Evolutionary conservation across 208 protist genomes (phyloP), one percentile per base, ranked within the genome.

Genomic region (Trypanosoma caninum): DNA sequence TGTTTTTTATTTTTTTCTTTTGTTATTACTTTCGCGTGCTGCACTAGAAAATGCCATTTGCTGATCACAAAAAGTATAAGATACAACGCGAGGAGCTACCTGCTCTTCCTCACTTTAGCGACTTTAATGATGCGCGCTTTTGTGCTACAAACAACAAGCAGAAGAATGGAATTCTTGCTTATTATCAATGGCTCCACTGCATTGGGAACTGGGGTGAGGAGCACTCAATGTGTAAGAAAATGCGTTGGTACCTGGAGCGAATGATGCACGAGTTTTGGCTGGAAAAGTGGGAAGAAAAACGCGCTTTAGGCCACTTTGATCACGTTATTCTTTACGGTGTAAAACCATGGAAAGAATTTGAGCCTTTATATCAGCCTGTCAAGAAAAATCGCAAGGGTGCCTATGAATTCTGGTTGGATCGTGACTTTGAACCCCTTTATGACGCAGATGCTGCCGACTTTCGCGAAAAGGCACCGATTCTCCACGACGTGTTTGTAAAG

Each of bases 151-250:
- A 25, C 7, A 90, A 90, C 72, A 91, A 90, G 62, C 80, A 91
- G 56, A 94, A 92, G 67, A 90, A 90, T 77, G 88, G 84, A 40
- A 92, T 91, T 73, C 74, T 94, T 23, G 78, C 84, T 9, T 94
- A 94, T 74, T 92, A 94, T 54, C 88, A 94, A 57, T 94, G 88
- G 88, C 80, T 94, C 8, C 88, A 94, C 60, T 94, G 88, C 80
- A 84, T 94, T 47, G 88, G 88, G 20, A 94, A 94, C 78, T 94
- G 88, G 88, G 88, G 88, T 38, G 88, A 94, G 63, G 84, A 92
- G 44, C 88, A 94, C 72, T 92, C 84, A 7, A 94, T 89, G 84
- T 94, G 88, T 78, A 91, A 94, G 72, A 94, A 94, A 80, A 88
- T 90, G 80, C 83, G 88, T 37, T 94, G 83, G 83, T 94, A 92